Evolutionary conservation across 2,329 filamentous ascomycete species (phyloP).

Genomic region (Pochonia chlamydosporia): DNA sequence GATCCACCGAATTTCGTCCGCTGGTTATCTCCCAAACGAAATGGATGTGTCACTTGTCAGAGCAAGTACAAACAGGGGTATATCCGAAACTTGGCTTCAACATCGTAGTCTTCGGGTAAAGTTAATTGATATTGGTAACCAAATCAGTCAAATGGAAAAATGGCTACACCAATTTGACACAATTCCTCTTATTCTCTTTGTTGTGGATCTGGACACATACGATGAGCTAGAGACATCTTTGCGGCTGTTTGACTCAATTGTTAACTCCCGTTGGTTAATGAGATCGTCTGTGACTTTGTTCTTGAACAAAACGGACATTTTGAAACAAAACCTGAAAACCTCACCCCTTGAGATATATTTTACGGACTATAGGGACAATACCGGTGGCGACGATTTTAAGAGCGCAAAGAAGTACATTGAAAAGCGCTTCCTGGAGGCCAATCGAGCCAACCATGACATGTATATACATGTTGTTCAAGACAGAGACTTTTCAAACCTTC

Average conservation of each 20-base stretch:
- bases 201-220: background rate
- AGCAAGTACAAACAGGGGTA: background rate
- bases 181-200: background rate
- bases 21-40: background rate
- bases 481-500: background rate
- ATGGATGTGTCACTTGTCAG: background rate
- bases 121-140: background rate
- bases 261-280: background rate
- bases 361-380: background rate
- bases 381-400: background rate
- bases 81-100: background rate
- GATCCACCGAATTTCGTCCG: background rate
- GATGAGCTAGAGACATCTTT: background rate
- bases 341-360: background rate
- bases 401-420: background rate
- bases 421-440: background rate
- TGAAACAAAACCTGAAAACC: background rate
- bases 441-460: background rate
- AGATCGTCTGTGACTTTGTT: background rate
- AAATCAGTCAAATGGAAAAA: background rate
- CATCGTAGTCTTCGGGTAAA: background rate
- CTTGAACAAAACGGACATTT: background rate
- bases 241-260: background rate
- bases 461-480: background rate
- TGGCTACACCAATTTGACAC: background rate